These are phyloP conservation scores for Andrographis paniculata DNA, from an alignment of 305 asterid genomes.

Conservation along the genomic window DNA sequence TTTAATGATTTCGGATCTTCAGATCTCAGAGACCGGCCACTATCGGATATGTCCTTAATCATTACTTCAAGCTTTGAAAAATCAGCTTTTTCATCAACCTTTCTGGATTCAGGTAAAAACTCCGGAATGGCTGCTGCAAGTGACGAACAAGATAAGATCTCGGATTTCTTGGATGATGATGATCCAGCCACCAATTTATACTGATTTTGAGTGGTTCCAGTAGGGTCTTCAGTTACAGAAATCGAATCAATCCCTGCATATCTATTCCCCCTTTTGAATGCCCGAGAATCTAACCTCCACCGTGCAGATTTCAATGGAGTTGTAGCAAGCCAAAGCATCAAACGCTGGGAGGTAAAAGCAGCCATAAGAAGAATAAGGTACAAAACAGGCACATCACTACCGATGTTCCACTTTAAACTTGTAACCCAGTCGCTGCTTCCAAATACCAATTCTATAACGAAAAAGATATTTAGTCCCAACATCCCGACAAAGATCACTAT, in stretches of 20 bases:
- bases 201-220: too few species aligned
- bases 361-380: conserved; percentile 53
- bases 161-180: too few species aligned
- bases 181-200: too few species aligned
- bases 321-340: conserved; percentile 77
- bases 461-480: conserved; percentile 62
- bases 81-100: too few species aligned
- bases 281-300: conserved; percentile 39
- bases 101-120: too few species aligned
- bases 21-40: conserved; percentile 33
- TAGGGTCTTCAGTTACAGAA: too few species aligned
- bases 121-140: too few species aligned
- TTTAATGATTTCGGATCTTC: conserved; percentile 81
- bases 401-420: conserved; percentile 66
- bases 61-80: too few species aligned
- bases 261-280: conserved; percentile 36
- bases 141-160: too few species aligned
- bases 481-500: conserved; percentile 51
- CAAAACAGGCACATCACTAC: conserved; percentile 40
- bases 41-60: conserved; percentile 40
- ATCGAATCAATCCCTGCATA: conserved; percentile 24
- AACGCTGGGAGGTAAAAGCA: conserved; percentile 45
- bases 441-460: conserved; percentile 76
- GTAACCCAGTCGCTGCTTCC: conserved; percentile 89
- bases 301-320: conserved; percentile 87